Evolutionary conservation across 2,329 filamentous ascomycete genomes (phyloP), one percentile per base, ranked within the genome.

Genomic region (Epichloe bromicola): DNA sequence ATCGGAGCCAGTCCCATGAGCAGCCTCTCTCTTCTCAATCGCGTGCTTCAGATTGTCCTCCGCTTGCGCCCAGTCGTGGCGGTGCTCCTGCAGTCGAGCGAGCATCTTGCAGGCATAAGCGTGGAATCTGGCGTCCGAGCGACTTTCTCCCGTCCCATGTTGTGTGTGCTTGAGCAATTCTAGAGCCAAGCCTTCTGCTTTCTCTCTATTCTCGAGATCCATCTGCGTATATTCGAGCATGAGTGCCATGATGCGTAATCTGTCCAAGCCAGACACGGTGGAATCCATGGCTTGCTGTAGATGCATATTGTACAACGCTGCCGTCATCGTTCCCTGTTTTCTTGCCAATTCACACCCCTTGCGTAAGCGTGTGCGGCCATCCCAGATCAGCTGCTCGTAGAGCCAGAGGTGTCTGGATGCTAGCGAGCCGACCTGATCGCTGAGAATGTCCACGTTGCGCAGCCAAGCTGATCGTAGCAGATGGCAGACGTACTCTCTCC

Each of bases 371-470:
- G 65, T 67, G 33, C 65, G 63, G 19, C 65, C 66, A 50, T 68
- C 66, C 66, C 66, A 68, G 5, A 68, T 68, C 12, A 68, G 53
- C 52, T 68, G 66, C 52, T 68, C 66, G 51, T 68, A 68, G 43
- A 67, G 63, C 66, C 66, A 68, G 4, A 68, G 59, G 23, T 62
- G 61, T 37, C 60, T 60, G 6, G 62, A 52, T 15, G 61, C 57
- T 8, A 58, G 59, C 2, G 61, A 57, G 11, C 60, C 60, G 34
- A 68, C 63, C 33, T 62, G 60, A 30, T 60, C 57, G 11, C 61
- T 57, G 23, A 68, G 55, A 4, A 67, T 53, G 51, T 67, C 59
- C 12, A 67, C 65, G 43, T 68, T 68, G n/a, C 64, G 60, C 39
- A 67, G 51, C 66, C 66, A 68, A 5, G 66, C 66, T 51, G 65